Evolutionary conservation across 1,139 yeast species (phyloP).

Genomic region (Sugiyamaella paludigena): DNA sequence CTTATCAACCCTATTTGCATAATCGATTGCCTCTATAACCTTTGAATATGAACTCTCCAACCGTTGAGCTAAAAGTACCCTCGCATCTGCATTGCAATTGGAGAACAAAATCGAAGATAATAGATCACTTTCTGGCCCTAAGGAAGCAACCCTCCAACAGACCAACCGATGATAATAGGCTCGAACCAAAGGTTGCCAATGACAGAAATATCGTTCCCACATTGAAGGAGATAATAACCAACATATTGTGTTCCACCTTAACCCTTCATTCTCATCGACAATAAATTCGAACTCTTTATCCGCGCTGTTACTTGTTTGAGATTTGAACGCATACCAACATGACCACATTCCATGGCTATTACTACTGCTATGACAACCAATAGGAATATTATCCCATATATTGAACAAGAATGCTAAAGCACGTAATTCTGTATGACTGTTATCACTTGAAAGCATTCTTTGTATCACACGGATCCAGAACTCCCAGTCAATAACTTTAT

Average conservation of each 20-base stretch:
- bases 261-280: slow-evolving; percentile 22
- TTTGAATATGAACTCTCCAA: slow-evolving; percentile 27
- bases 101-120: slow-evolving; percentile 32
- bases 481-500: slow-evolving; percentile 56
- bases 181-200: slow-evolving; percentile 77
- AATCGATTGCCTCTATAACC: slow-evolving; percentile 25
- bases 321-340: neutral
- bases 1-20: slow-evolving; percentile 15
- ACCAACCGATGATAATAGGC: slow-evolving; percentile 64
- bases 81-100: slow-evolving; percentile 34
- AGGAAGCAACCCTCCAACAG: slow-evolving; percentile 62
- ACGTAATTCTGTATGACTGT: slow-evolving; percentile 59
- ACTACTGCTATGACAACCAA: slow-evolving; percentile 17
- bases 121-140: slow-evolving; percentile 32
- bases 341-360: neutral
- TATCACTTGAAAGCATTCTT: slow-evolving; percentile 61
- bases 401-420: slow-evolving; percentile 67
- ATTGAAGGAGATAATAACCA: slow-evolving; percentile 53
- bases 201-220: slow-evolving; percentile 62
- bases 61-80: slow-evolving; percentile 29
- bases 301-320: neutral
- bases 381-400: slow-evolving; percentile 72
- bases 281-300: slow-evolving; percentile 19
- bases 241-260: slow-evolving; percentile 38
- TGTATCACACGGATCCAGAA: slow-evolving; percentile 69